Conservation (phyloP, 768 basidiomycete species). For the Xanthoconium stramineum region DNA sequence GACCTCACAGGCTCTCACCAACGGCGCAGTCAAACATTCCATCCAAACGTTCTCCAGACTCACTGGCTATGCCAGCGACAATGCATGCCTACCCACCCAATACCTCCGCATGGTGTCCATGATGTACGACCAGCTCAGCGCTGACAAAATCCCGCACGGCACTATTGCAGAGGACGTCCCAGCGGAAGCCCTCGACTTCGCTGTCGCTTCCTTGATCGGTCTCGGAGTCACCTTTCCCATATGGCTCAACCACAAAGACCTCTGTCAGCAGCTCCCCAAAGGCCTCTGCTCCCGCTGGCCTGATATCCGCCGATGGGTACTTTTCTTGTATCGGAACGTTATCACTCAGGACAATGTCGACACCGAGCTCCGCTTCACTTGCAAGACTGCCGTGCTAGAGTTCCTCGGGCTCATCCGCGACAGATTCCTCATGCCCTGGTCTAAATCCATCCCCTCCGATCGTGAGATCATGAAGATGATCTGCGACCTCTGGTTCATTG, state of each 20-base stretch:
- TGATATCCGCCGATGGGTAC: constrained; percentile 27
- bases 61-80: constrained; percentile 8
- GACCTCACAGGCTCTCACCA: constrained; percentile 13
- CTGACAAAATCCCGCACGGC: constrained; percentile 18
- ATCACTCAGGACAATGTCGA: constrained; percentile 9
- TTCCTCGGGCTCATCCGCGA: constrained; percentile 28
- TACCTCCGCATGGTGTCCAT: constrained; percentile 21
- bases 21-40: constrained; percentile 9
- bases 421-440: constrained; percentile 25
- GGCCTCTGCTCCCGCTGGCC: constrained; percentile 18
- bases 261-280: constrained; percentile 12
- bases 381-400: constrained; percentile 24
- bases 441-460: constrained; percentile 21
- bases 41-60: constrained; percentile 14
- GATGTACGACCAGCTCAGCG: constrained; percentile 21
- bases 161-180: constrained; percentile 2
- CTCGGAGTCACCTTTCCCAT: constrained; percentile 23
- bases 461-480: constrained; percentile 28
- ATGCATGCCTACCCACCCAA: constrained; percentile 17
- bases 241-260: constrained; percentile 20
- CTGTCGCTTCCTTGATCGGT: constrained; percentile 13
- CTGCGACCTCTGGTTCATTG: constrained; percentile 28
- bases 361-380: constrained; percentile 13
- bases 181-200: constrained; percentile 9
- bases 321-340: constrained; percentile 19